Evolutionary conservation across 1,139 yeast species (phyloP).

Genomic region (Debaryomyces subglobosus): DNA sequence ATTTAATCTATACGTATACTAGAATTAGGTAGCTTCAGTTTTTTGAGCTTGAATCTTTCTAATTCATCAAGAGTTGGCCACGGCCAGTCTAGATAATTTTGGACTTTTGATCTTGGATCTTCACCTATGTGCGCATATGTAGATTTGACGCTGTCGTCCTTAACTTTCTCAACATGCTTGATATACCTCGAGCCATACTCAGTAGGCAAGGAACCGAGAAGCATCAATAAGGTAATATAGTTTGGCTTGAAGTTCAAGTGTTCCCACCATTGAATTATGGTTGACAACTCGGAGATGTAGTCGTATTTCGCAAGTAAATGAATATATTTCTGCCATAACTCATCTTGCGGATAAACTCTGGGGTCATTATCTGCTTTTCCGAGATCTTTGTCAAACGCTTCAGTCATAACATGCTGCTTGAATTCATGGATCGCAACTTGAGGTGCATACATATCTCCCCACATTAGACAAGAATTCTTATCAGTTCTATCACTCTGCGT

Average conservation of each 20-base stretch:
- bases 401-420: slow-evolving; percentile 35
- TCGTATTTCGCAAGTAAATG: slow-evolving; percentile 49
- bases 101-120: background rate
- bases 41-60: slow-evolving; percentile 7
- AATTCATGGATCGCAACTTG: slow-evolving; percentile 66
- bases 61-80: slow-evolving; percentile 29
- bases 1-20: background rate
- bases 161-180: slow-evolving; percentile 36
- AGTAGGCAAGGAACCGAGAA: slow-evolving; percentile 43
- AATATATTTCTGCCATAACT: slow-evolving; percentile 56
- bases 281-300: slow-evolving; percentile 53
- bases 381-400: slow-evolving; percentile 19
- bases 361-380: slow-evolving; percentile 25
- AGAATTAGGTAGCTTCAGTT: slow-evolving; percentile 1
- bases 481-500: slow-evolving; percentile 18
- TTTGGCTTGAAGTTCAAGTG: slow-evolving; percentile 51
- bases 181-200: slow-evolving; percentile 45
- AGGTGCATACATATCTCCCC: slow-evolving; percentile 59
- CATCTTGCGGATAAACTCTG: slow-evolving; percentile 46
- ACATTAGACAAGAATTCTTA: slow-evolving; percentile 22
- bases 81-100: slow-evolving; percentile 21
- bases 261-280: slow-evolving; percentile 62
- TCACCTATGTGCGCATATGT: slow-evolving; percentile 1
- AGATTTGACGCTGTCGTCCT: slow-evolving; percentile 15
- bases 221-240: slow-evolving; percentile 34